phyloP scores from a whole-genome alignment of 2,329 filamentous ascomycete genomes.

The Diaporthe sp. region DNA sequence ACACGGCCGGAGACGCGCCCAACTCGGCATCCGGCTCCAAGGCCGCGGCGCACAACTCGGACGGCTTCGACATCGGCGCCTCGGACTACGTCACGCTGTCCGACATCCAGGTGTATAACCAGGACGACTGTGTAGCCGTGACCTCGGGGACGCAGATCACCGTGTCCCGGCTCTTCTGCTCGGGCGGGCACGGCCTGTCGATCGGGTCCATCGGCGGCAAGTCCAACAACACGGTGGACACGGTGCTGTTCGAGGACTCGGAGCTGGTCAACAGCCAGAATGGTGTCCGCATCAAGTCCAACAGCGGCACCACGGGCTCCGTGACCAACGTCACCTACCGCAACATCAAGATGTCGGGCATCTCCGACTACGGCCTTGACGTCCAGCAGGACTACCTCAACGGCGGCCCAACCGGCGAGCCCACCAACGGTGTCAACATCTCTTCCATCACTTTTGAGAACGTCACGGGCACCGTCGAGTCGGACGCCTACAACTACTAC shows the following conservation, averaged over 20 bases:
- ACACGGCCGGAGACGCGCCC: conserved; percentile 52
- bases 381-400: conserved; percentile 62
- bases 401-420: conserved; percentile 59
- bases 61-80: conserved; percentile 69
- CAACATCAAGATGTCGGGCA: conserved; percentile 45
- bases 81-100: conserved; percentile 64
- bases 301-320: conserved; percentile 59
- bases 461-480: conserved; percentile 58
- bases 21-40: conserved; percentile 41
- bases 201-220: conserved; percentile 62
- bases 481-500: conserved; percentile 58
- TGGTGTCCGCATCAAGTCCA: conserved; percentile 65
- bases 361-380: conserved; percentile 52
- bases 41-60: conserved; percentile 64
- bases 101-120: conserved; percentile 68
- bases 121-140: conserved; percentile 72
- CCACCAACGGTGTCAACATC: conserved; percentile 66
- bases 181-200: conserved; percentile 58
- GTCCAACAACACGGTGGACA: conserved; percentile 65
- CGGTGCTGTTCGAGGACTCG: conserved; percentile 63
- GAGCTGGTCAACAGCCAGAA: conserved; percentile 66
- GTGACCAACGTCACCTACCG: conserved; percentile 55
- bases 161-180: conserved; percentile 60
- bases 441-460: conserved; percentile 60
- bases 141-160: conserved; percentile 66